A percentile compares a stretch with the other conserved stretches of the same genome.
Conservation (phyloP, 2,329 filamentous ascomycete genomes). For the Dactylonectria estremocensis region DNA sequence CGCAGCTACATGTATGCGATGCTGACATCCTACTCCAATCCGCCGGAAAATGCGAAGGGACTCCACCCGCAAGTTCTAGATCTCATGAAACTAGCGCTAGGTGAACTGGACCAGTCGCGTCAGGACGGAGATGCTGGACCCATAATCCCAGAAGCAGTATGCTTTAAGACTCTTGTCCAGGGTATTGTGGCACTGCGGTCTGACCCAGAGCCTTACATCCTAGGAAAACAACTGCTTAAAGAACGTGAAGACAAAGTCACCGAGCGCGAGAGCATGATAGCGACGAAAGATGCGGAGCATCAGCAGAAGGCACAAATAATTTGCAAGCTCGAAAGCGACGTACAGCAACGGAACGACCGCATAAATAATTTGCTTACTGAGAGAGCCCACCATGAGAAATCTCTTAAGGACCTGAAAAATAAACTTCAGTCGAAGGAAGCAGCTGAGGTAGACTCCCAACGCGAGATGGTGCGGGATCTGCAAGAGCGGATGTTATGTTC, state of each 20-base stretch:
- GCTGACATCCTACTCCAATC: background rate
- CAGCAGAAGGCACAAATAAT: background rate
- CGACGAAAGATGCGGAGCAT: background rate
- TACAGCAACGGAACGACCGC: background rate
- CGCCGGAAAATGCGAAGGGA: background rate
- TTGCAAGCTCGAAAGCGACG: background rate
- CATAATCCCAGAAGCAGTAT: background rate
- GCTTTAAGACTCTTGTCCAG: background rate
- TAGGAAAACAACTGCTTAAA: background rate
- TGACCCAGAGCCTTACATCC: background rate
- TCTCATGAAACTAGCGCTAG: background rate
- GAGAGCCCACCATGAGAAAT: background rate
- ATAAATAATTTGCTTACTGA: constrained; percentile 1
- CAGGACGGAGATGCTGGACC: background rate
- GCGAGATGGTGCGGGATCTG: background rate
- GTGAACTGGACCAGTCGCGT: background rate
- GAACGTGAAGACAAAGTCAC: background rate
- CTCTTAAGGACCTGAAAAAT: background rate
- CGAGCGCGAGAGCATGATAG: background rate
- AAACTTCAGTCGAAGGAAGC: background rate
- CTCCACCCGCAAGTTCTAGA: background rate
- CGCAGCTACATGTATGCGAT: background rate
- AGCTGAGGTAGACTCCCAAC: background rate
- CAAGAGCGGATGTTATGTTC: background rate
- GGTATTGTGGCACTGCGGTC: background rate